These are phyloP conservation scores for Chiua virens DNA, from an alignment of 768 basidiomycete species.

Conservation along the genomic window DNA sequence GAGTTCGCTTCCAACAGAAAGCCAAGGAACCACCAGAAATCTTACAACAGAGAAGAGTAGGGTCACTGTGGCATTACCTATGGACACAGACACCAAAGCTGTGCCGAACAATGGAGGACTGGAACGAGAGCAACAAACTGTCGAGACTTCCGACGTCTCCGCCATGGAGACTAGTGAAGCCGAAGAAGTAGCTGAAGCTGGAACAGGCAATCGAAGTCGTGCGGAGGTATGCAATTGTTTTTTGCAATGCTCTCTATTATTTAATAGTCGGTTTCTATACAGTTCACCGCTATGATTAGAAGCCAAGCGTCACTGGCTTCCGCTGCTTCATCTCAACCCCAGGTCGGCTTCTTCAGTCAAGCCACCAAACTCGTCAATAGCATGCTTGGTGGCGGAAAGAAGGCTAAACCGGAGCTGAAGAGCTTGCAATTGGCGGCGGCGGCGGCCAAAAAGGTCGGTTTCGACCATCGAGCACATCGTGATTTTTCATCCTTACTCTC, in stretches of 20 bases:
- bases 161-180: slow-evolving; percentile 32
- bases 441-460: slow-evolving; percentile 83
- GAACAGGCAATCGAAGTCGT: slow-evolving; percentile 38
- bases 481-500: slow-evolving; percentile 5
- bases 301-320: slow-evolving; percentile 60
- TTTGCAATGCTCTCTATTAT: not conserved
- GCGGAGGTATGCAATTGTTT: slow-evolving; percentile 41
- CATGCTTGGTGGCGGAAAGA: slow-evolving; percentile 69
- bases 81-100: slow-evolving; percentile 12
- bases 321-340: slow-evolving; percentile 38
- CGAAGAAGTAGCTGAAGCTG: slow-evolving; percentile 42
- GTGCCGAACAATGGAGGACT: slow-evolving; percentile 10
- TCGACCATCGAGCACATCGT: not conserved
- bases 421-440: slow-evolving; percentile 79
- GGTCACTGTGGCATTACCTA: not conserved
- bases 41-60: slow-evolving; percentile 14
- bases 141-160: slow-evolving; percentile 37
- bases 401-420: slow-evolving; percentile 74
- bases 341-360: slow-evolving; percentile 65
- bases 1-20: slow-evolving; percentile 67
- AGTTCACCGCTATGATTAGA: slow-evolving; percentile 39
- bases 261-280: slow-evolving; percentile 8
- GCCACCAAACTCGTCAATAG: slow-evolving; percentile 68
- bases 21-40: slow-evolving; percentile 38
- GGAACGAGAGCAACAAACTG: slow-evolving; percentile 10